A percentile compares a stretch with the other conserved stretches of the same genome.
Conservation (phyloP, 495 filamentous ascomycete genomes). For the Penicillium turbatum region DNA sequence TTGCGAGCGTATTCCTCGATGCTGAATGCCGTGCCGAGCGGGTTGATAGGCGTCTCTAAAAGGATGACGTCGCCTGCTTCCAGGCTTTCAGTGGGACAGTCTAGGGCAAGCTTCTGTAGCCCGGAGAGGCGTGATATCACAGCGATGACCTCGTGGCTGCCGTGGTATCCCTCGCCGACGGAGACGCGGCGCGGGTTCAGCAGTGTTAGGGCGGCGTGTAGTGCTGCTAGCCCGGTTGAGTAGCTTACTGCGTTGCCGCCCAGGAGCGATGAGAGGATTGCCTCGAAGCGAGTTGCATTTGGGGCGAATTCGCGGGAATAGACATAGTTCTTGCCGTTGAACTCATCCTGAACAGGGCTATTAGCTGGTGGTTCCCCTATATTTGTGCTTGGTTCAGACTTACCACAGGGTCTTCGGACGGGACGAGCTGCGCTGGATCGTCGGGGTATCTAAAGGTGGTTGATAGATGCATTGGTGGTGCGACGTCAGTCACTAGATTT, state of each 20-base stretch:
- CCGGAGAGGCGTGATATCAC: conserved; percentile 65
- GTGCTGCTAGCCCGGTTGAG: conserved; percentile 71
- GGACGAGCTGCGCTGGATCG: conserved; percentile 56
- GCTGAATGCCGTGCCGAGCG: conserved; percentile 66
- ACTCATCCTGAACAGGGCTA: conserved; percentile 18
- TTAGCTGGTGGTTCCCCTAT: not conserved
- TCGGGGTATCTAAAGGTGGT: conserved; percentile 74
- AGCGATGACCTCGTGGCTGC: conserved; percentile 71
- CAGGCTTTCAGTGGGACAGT: conserved; percentile 50
- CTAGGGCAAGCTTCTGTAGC: conserved; percentile 56
- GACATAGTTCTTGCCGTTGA: conserved; percentile 40
- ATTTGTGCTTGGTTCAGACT: not conserved
- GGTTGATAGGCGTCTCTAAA: conserved; percentile 84
- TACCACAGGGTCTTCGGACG: conserved; percentile 32
- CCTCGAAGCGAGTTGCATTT: conserved; percentile 74
- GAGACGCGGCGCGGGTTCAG: conserved; percentile 70
- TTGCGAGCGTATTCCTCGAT: conserved; percentile 59
- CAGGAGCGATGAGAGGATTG: conserved; percentile 64
- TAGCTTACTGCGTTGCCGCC: conserved; percentile 65
- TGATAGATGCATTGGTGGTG: conserved; percentile 76
- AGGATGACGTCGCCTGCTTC: conserved; percentile 73
- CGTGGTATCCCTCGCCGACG: conserved; percentile 79
- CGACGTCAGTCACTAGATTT: conserved; percentile 63
- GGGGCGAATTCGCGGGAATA: conserved; percentile 73
- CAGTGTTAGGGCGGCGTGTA: conserved; percentile 71